Evolutionary conservation across 2,329 filamentous ascomycete species (phyloP).

Genomic region (Pestalotiopsis sp.): DNA sequence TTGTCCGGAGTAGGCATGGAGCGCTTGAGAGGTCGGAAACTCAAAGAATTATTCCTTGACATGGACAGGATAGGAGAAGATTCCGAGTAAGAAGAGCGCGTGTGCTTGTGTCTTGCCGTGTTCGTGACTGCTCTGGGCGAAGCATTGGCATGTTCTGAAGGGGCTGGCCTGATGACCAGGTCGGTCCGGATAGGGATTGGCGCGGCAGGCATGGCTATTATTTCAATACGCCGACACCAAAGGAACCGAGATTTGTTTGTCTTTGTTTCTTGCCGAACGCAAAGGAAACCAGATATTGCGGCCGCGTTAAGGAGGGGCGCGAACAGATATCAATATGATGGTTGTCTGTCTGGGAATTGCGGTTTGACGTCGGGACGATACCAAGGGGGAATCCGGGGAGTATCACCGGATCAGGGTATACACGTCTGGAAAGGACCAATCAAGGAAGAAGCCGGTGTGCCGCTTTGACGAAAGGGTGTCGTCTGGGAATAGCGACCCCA

Average conservation of each 20-base stretch:
- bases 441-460: conserved; percentile 9
- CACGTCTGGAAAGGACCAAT: conserved; percentile 13
- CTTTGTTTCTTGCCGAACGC: not conserved
- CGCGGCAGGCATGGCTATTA: conserved; percentile 27
- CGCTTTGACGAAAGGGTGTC: conserved; percentile 15
- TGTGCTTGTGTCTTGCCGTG: conserved; percentile 57
- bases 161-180: conserved; percentile 31
- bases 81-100: conserved; percentile 64
- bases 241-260: not conserved
- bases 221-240: not conserved
- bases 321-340: conserved; percentile 10
- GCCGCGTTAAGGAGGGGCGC: conserved; percentile 4
- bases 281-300: conserved; percentile 1
- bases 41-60: conserved; percentile 62
- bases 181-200: conserved; percentile 37
- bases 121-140: conserved; percentile 28
- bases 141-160: conserved; percentile 27
- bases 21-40: conserved; percentile 62
- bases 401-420: conserved; percentile 17
- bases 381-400: conserved; percentile 11
- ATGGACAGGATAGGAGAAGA: conserved; percentile 58
- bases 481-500: conserved; percentile 14
- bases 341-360: conserved; percentile 3
- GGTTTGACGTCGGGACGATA: conserved; percentile 6
- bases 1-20: conserved; percentile 66